A percentile compares a stretch with the other conserved stretches of the same genome.
Evolutionary conservation across 768 basidiomycete genomes (phyloP).

Genomic region (Leccinum variicolor): DNA sequence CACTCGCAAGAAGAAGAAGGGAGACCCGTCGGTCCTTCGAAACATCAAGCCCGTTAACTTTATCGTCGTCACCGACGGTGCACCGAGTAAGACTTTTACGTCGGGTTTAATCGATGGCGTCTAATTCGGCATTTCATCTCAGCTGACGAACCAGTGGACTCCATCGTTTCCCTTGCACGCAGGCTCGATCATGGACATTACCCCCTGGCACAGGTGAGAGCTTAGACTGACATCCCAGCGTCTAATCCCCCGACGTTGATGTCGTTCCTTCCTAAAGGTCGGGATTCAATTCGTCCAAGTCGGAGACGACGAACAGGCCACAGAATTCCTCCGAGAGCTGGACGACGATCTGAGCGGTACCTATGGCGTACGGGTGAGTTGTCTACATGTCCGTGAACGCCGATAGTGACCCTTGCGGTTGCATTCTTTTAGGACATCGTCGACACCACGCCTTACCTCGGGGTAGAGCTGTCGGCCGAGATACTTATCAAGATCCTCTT

Average conservation of each 20-base stretch:
- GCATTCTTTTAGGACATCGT: constrained; percentile 54
- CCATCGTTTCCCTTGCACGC: constrained; percentile 45
- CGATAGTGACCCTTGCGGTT: background rate
- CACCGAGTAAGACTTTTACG: constrained; percentile 41
- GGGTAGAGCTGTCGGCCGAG: constrained; percentile 41
- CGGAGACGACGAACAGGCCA: constrained; percentile 42
- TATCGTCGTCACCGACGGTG: constrained; percentile 64
- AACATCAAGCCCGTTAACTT: constrained; percentile 54
- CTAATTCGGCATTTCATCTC: background rate
- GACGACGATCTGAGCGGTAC: constrained; percentile 51
- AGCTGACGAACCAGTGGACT: constrained; percentile 52
- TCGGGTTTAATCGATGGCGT: background rate
- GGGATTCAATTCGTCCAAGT: constrained; percentile 76
- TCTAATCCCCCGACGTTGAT: constrained; percentile 2
- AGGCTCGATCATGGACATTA: constrained; percentile 50
- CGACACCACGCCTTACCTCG: constrained; percentile 58
- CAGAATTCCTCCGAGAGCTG: constrained; percentile 46
- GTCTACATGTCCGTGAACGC: background rate
- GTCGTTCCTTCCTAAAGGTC: constrained; percentile 35
- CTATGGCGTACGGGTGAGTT: constrained; percentile 44
- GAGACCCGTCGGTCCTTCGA: constrained; percentile 22
- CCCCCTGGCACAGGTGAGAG: constrained; percentile 50
- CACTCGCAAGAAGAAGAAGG: constrained; percentile 19
- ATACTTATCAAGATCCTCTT: constrained; percentile 59
- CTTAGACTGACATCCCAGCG: background rate